Conservation (phyloP, 2,329 filamentous ascomycete species). For the Neopestalotiopsis rosae region DNA sequence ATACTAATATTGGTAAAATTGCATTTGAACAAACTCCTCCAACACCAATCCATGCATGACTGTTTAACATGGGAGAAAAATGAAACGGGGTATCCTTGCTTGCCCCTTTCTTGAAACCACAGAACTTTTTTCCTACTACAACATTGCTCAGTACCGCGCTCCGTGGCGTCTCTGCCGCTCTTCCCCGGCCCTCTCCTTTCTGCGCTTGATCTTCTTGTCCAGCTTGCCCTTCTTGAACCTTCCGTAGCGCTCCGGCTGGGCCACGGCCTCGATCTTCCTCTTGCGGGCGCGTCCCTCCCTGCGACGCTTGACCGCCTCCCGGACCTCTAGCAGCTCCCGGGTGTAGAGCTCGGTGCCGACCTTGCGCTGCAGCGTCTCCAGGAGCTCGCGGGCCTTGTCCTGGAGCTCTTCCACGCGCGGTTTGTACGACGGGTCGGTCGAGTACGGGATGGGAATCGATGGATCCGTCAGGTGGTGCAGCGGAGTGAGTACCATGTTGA, state of each 20-base stretch:
- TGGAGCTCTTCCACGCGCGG: slow-evolving; percentile 73
- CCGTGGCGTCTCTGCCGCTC: slow-evolving; percentile 70
- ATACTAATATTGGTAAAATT: not conserved
- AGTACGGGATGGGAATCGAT: slow-evolving; percentile 73
- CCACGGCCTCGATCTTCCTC: slow-evolving; percentile 86
- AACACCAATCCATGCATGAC: slow-evolving; percentile 3
- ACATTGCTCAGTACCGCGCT: slow-evolving; percentile 60
- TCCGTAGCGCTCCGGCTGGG: slow-evolving; percentile 78
- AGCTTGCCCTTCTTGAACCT: slow-evolving; percentile 82
- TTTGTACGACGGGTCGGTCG: slow-evolving; percentile 73
- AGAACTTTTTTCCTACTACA: not conserved
- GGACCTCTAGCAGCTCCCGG: slow-evolving; percentile 72
- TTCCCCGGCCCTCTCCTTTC: slow-evolving; percentile 78
- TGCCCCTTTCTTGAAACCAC: not conserved
- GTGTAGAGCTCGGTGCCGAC: slow-evolving; percentile 83
- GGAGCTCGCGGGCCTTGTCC: slow-evolving; percentile 74
- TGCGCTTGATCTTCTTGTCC: slow-evolving; percentile 82
- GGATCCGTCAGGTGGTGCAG: slow-evolving; percentile 87
- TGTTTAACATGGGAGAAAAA: not conserved
- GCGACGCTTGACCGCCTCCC: slow-evolving; percentile 73
- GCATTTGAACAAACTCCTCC: not conserved
- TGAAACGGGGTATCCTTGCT: not conserved
- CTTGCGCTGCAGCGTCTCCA: slow-evolving; percentile 84
- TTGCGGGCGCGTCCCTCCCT: slow-evolving; percentile 80
- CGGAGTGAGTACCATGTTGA: slow-evolving; percentile 64